Percentiles rank a stretch among this genome's conserved stretches.
Evolutionary conservation across 2,329 filamentous ascomycete species (phyloP).

Genomic region (Akanthomyces uredinophilus): DNA sequence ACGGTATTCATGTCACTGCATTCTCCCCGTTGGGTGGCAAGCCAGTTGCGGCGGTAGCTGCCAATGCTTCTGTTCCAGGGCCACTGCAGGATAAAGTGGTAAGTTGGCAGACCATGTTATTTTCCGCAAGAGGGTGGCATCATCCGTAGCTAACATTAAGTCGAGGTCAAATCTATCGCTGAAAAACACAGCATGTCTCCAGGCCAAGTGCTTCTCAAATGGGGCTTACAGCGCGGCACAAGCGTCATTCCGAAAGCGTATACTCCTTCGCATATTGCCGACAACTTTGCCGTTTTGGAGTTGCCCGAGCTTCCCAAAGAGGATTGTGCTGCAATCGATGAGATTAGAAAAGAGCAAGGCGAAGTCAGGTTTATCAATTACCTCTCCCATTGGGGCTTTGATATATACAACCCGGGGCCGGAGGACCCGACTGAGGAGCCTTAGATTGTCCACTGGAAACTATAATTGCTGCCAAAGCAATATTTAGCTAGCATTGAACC

Average conservation of each 20-base stretch:
- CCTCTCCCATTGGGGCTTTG: constrained; percentile 6
- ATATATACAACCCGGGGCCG: constrained; percentile 6
- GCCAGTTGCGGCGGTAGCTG: not conserved
- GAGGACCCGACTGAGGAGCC: constrained; percentile 6
- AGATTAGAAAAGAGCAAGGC: not conserved
- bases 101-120: not conserved
- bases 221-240: constrained; percentile 11
- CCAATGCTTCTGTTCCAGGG: not conserved
- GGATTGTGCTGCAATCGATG: not conserved
- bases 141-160: not conserved
- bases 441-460: not conserved
- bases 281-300: not conserved
- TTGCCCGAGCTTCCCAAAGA: not conserved
- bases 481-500: no score
- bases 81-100: not conserved
- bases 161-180: not conserved
- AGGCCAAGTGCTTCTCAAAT: constrained; percentile 11
- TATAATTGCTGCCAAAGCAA: no score
- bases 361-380: constrained; percentile 3
- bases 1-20: constrained; percentile 11
- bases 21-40: constrained; percentile 13
- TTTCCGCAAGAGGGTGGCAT: not conserved
- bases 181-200: not conserved
- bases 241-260: constrained; percentile 13
- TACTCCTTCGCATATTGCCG: not conserved